phyloP scores from a whole-genome alignment of 495 filamentous ascomycete species.

The Lichina pygmaea region DNA sequence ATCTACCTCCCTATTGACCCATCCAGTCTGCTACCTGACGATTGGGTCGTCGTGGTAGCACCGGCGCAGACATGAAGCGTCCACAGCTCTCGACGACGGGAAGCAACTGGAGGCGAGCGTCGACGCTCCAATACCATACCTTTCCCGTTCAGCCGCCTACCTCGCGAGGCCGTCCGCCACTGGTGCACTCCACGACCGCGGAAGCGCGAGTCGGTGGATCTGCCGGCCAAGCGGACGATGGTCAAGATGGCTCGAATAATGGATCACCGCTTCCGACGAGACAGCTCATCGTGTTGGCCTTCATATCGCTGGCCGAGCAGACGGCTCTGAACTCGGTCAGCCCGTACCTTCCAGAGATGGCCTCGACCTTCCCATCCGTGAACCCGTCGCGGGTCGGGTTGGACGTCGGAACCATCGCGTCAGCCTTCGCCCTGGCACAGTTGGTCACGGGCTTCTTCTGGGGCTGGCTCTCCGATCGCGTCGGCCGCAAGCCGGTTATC shows the following conservation, averaged over 20 bases:
- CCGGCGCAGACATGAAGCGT: conserved; percentile 2
- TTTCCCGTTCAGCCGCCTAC: conserved; percentile 77
- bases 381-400: conserved; percentile 42
- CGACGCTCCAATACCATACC: conserved; percentile 70
- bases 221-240: conserved; percentile 4
- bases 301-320: conserved; percentile 80
- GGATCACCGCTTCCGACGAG: conserved; percentile 50
- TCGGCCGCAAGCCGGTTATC: conserved; percentile 86
- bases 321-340: conserved; percentile 89
- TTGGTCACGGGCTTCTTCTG: conserved; percentile 80
- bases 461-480: conserved; percentile 70
- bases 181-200: not conserved
- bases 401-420: conserved; percentile 75
- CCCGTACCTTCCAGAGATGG: conserved; percentile 90
- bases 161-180: conserved; percentile 37
- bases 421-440: conserved; percentile 76
- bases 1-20: too few relatives aligned
- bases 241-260: not conserved
- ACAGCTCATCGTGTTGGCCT: conserved; percentile 61
- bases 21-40: too few relatives aligned
- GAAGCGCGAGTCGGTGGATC: conserved; percentile 3
- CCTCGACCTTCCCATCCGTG: conserved; percentile 59
- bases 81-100: conserved; percentile 1
- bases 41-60: too few relatives aligned
- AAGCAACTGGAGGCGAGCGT: conserved; percentile 28